Conservation (phyloP, 73 alveolate species). For the Halteria grandinella region DNA sequence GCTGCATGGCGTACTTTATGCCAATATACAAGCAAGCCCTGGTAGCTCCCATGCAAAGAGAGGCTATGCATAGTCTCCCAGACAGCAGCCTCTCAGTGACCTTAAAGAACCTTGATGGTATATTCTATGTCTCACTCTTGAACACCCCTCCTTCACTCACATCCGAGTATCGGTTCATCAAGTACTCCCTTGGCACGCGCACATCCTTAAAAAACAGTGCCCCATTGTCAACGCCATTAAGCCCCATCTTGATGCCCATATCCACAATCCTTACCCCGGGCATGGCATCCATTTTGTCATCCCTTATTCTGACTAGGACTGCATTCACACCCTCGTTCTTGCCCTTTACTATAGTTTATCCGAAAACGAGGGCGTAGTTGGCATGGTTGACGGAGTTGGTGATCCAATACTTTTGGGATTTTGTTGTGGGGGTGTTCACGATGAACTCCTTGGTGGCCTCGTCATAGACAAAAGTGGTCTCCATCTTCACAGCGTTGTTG, state of each 20-base stretch:
- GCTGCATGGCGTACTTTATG: constrained; percentile 48
- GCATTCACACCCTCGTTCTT: constrained; percentile 66
- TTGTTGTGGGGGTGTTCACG: constrained; percentile 53
- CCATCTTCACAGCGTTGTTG: constrained; percentile 66
- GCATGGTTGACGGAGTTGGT: constrained; percentile 64
- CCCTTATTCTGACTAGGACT: constrained; percentile 64
- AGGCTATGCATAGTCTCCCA: constrained; percentile 76
- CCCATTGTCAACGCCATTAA: constrained; percentile 77
- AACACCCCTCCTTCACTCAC: constrained; percentile 62
- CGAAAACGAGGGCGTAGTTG: constrained; percentile 58
- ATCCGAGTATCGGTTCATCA: constrained; percentile 68
- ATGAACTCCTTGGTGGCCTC: constrained; percentile 50
- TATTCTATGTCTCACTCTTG: constrained; percentile 44
- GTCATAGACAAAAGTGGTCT: constrained; percentile 54
- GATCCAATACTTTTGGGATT: constrained; percentile 62
- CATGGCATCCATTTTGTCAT: constrained; percentile 17
- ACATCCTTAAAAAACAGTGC: constrained; percentile 61
- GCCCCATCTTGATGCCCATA: constrained; percentile 69
- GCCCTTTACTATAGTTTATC: constrained; percentile 50
- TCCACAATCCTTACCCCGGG: constrained; percentile 70
- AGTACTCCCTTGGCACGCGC: constrained; percentile 64
- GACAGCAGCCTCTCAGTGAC: constrained; percentile 72
- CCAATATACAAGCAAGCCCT: constrained; percentile 58
- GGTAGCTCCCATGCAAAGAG: constrained; percentile 58
- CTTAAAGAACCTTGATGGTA: constrained; percentile 66